These are phyloP conservation scores for Arabidopsis suecica DNA, from an alignment of 345 rosid species.

Conservation along the genomic window DNA sequence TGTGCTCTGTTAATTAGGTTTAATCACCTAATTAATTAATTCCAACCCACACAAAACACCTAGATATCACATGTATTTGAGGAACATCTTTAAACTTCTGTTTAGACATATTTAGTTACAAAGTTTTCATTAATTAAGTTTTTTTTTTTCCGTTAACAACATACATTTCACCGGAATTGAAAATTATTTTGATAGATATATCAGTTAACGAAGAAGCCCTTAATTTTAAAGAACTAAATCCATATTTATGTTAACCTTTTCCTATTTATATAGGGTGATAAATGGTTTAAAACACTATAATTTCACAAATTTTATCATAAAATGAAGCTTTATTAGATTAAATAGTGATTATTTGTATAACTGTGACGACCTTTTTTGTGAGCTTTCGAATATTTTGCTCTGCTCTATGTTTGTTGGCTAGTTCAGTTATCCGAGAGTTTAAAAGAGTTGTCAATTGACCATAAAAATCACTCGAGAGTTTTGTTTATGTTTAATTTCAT, in stretches of 20 bases:
- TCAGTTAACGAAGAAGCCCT: no score
- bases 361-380: not conserved
- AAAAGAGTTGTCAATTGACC: not conserved
- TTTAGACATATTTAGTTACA: constrained; percentile 1
- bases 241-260: no score
- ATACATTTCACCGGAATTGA: not conserved
- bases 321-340: not conserved
- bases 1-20: constrained; percentile 35
- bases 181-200: no score
- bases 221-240: no score
- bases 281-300: no score
- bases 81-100: not conserved
- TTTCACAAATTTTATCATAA: not conserved
- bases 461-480: not conserved
- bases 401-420: not conserved
- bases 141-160: not conserved
- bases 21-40: constrained; percentile 20
- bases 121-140: no score
- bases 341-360: not conserved
- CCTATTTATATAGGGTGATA: no score
- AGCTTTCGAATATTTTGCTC: not conserved
- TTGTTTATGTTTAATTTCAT: not conserved
- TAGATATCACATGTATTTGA: constrained; percentile 32
- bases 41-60: constrained; percentile 28
- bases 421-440: not conserved